Conservation (phyloP, 2,329 filamentous ascomycete species). For the Coniochaeta sp. region DNA sequence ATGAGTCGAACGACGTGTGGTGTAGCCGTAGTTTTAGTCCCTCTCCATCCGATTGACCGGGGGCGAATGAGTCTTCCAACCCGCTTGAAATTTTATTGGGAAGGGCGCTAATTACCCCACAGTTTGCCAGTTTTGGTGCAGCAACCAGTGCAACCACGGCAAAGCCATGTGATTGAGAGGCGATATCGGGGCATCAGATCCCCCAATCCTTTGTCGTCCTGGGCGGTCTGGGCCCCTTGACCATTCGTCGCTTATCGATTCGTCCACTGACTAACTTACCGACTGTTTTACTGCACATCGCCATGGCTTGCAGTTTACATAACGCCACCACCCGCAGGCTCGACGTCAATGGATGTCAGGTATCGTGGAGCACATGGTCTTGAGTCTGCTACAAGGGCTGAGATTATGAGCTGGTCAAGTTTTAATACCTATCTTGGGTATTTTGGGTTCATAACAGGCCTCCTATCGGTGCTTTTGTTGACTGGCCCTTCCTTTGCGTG, state of each 20-base stretch:
- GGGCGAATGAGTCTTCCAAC: neutral
- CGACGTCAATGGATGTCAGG: too few relatives aligned
- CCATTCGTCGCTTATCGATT: too few relatives aligned
- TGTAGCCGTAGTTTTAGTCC: neutral
- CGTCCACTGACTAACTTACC: neutral
- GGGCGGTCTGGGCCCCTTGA: too few relatives aligned
- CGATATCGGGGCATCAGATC: neutral
- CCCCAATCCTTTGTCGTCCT: neutral
- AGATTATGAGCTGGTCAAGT: too few relatives aligned
- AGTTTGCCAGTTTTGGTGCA: neutral
- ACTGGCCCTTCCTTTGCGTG: too few relatives aligned
- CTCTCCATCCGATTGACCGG: neutral
- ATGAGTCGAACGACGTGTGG: neutral
- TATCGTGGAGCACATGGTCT: too few relatives aligned
- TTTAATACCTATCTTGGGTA: too few relatives aligned
- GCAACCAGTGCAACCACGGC: too few relatives aligned
- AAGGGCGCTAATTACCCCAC: neutral
- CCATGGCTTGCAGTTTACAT: neutral
- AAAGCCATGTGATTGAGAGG: neutral
- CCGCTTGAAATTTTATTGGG: neutral
- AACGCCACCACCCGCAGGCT: neutral
- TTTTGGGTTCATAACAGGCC: too few relatives aligned
- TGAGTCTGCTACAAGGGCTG: too few relatives aligned
- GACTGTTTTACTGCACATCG: neutral
- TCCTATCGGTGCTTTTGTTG: too few relatives aligned